Evolutionary conservation across 78 protist species (phyloP), one percentile per base, ranked within the genome.

Genomic region (Mastigamoeba balamuthi): DNA sequence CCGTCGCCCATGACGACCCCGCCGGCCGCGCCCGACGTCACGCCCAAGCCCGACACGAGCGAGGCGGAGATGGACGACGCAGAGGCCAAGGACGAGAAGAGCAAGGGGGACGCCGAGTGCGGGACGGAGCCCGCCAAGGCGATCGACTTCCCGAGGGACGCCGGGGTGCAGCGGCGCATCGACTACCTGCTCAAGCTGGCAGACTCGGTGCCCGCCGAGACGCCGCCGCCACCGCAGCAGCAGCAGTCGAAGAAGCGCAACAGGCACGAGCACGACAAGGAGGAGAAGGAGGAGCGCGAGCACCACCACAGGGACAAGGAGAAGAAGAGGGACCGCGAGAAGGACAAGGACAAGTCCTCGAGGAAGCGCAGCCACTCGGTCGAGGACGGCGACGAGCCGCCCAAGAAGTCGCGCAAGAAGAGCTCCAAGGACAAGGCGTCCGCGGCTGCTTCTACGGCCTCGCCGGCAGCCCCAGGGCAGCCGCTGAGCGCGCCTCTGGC

Each of bases 131-230:
- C 71, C 10, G 9, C 75, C 0, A 72, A 65, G 28, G 5, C 71
- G 1, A 69, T 83, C 5, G 25, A 36, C 17, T 70, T 83, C 17
- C 87, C 87, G 10, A 68, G 68, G 37, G 87, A 83, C 28, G 70
- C 67, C 39, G 1, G 28, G 27, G 27, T 83, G 4, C 42, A 38
- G 10, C 38, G 37, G 36, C 43, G 87, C 40, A n/a, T 77, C 3
- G 82, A 83, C 4, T 64, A 6, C 37, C 5, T 48, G 28, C 53
- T 83, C 4, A 53, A 40, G 25, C 69, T 5, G 33, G 75, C 58
- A n/a, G n/a, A n/a, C n/a, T 73, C 25, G 27, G 64, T 7, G 72
- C 52, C 42, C 83, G 72, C 33, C 41, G 48, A 53, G 30, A 1
- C 3, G 58, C 33, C 23, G 70, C 63, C 6, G 52, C 6, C 6